Evolutionary conservation across 2,329 filamentous ascomycete genomes (phyloP).

Genomic region (Tetracladium maxilliforme): DNA sequence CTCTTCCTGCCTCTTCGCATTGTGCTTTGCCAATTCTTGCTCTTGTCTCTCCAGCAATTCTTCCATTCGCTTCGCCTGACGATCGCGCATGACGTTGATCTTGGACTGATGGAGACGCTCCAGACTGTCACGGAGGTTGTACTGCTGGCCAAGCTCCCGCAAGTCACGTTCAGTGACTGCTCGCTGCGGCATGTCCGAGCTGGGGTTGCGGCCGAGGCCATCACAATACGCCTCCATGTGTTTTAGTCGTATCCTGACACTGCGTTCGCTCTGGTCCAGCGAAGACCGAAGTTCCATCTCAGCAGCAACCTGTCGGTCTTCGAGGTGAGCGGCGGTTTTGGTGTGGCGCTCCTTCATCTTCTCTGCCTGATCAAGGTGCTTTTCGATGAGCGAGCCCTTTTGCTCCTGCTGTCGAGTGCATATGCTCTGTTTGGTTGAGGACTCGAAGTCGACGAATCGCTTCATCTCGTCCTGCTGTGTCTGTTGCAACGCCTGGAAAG

Average conservation of each 20-base stretch:
- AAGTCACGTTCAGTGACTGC: slow-evolving; percentile 44
- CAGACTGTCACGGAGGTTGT: slow-evolving; percentile 43
- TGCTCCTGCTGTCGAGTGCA: slow-evolving; percentile 31
- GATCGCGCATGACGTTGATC: slow-evolving; percentile 51
- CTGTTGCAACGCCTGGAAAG: slow-evolving; percentile 26
- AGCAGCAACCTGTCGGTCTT: slow-evolving; percentile 45
- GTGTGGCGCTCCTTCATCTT: slow-evolving; percentile 39
- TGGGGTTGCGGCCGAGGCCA: slow-evolving; percentile 27
- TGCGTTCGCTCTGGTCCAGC: slow-evolving; percentile 40
- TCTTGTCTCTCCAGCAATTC: slow-evolving; percentile 40
- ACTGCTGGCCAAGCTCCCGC: slow-evolving; percentile 43
- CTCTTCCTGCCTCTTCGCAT: slow-evolving; percentile 29
- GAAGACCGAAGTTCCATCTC: slow-evolving; percentile 42
- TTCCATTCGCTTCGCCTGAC: slow-evolving; percentile 46
- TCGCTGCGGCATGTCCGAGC: slow-evolving; percentile 26
- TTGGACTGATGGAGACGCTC: slow-evolving; percentile 41
- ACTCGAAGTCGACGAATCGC: slow-evolving; percentile 34
- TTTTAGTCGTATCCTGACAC: slow-evolving; percentile 40
- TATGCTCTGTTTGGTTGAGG: slow-evolving; percentile 31
- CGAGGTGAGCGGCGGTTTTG: slow-evolving; percentile 36
- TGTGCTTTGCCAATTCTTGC: slow-evolving; percentile 30
- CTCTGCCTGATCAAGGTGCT: slow-evolving; percentile 29
- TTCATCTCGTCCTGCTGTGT: slow-evolving; percentile 34
- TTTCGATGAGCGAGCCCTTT: slow-evolving; percentile 29
- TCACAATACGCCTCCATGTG: slow-evolving; percentile 55